phyloP scores from a whole-genome alignment of 2,329 filamentous ascomycete genomes.

The Pseudocercospora pini-densiflorae region DNA sequence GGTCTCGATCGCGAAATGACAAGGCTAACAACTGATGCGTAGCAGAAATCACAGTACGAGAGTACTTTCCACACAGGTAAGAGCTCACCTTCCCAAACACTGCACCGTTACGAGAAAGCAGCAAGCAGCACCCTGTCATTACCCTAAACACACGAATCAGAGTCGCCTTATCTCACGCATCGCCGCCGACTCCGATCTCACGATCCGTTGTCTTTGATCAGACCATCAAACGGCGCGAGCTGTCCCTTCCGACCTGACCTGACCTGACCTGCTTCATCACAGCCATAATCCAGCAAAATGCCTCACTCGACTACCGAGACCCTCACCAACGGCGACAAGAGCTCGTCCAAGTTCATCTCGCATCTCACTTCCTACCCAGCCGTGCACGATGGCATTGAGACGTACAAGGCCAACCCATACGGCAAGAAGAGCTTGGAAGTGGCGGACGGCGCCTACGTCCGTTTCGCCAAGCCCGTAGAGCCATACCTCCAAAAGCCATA shows the following conservation, averaged over 20 bases:
- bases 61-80: neutral
- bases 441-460: slow-evolving; percentile 74
- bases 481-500: slow-evolving; percentile 81
- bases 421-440: slow-evolving; percentile 82
- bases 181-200: slow-evolving; percentile 1
- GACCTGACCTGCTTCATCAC: neutral
- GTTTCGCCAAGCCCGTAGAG: slow-evolving; percentile 76
- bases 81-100: neutral
- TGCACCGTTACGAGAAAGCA: neutral
- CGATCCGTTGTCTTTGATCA: neutral
- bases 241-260: neutral
- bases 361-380: slow-evolving; percentile 85
- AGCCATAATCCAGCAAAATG: slow-evolving; percentile 40
- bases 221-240: neutral
- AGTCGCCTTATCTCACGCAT: neutral
- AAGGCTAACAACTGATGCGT: neutral
- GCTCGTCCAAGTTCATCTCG: slow-evolving; percentile 52
- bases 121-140: slow-evolving; percentile 9
- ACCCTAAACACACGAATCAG: slow-evolving; percentile 3
- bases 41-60: neutral
- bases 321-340: slow-evolving; percentile 56
- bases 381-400: slow-evolving; percentile 75
- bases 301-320: slow-evolving; percentile 52
- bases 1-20: slow-evolving; percentile 1
- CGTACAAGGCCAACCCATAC: slow-evolving; percentile 80